These are phyloP conservation scores for Gossypium arboreum DNA, from an alignment of 345 rosid species.

Conservation along the genomic window DNA sequence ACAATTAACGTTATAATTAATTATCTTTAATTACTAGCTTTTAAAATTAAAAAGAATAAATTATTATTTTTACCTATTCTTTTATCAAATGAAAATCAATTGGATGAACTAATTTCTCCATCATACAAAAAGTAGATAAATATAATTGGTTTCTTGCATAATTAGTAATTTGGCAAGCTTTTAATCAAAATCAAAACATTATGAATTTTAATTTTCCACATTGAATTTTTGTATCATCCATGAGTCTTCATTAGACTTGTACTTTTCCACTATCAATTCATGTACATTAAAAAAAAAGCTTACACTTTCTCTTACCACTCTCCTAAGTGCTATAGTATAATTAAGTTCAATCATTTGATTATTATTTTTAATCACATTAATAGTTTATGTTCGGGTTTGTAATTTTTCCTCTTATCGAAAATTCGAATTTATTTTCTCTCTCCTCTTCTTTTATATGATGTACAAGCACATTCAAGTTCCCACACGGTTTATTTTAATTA, in stretches of 20 bases:
- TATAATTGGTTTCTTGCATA: neutral
- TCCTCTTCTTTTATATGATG: neutral
- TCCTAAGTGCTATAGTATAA: neutral
- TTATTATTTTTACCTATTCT: too few relatives aligned
- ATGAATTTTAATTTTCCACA: neutral
- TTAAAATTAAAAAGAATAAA: too few relatives aligned
- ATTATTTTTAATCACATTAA: too few relatives aligned
- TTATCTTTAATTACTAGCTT: too few relatives aligned
- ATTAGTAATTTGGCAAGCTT: neutral
- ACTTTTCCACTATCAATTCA: neutral
- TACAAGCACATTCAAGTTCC: neutral
- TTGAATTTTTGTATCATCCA: neutral
- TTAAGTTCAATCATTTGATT: neutral
- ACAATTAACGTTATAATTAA: accelerated
- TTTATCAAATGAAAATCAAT: neutral
- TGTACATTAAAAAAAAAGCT: neutral
- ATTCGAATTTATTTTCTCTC: too few relatives aligned
- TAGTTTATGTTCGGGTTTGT: too few relatives aligned
- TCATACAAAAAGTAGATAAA: neutral
- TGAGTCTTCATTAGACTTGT: neutral
- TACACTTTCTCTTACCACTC: neutral
- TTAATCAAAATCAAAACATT: neutral
- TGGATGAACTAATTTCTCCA: neutral
- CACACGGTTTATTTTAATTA: neutral
- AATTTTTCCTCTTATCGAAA: too few relatives aligned